Percentiles rank a stretch among this genome's conserved stretches.
These are phyloP conservation scores for Helenozyma rhizophorensis DNA, from an alignment of 805 yeast species.

Conservation along the genomic window DNA sequence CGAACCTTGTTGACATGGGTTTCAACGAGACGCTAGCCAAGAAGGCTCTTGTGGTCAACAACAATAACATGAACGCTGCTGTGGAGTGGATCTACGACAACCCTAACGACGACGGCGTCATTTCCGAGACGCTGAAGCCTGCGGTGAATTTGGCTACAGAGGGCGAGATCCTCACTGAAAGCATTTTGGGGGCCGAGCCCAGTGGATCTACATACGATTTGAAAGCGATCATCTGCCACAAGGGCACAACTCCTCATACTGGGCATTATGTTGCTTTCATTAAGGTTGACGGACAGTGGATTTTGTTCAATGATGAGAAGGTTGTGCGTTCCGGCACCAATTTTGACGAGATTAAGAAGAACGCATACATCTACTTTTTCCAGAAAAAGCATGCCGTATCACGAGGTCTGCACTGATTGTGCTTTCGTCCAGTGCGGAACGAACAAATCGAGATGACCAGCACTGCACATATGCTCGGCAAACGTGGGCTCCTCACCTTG, in stretches of 20 bases:
- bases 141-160: slow-evolving; percentile 27
- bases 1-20: slow-evolving; percentile 69
- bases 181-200: slow-evolving; percentile 8
- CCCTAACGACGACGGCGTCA: slow-evolving; percentile 70
- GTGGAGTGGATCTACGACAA: slow-evolving; percentile 88
- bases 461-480: too few relatives aligned
- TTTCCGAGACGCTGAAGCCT: slow-evolving; percentile 27
- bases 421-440: too few relatives aligned
- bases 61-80: slow-evolving; percentile 65
- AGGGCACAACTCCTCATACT: slow-evolving; percentile 84
- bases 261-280: slow-evolving; percentile 89
- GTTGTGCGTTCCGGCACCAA: slow-evolving; percentile 55
- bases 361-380: slow-evolving; percentile 49
- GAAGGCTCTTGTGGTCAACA: slow-evolving; percentile 63
- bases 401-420: too few relatives aligned
- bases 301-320: slow-evolving; percentile 84
- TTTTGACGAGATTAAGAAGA: slow-evolving; percentile 40
- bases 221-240: slow-evolving; percentile 75
- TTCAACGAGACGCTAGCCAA: slow-evolving; percentile 59
- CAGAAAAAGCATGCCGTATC: slow-evolving; percentile 3
- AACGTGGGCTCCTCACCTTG: too few relatives aligned
- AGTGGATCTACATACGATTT: slow-evolving; percentile 42
- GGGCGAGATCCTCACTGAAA: slow-evolving; percentile 11
- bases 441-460: too few relatives aligned
- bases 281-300: slow-evolving; percentile 54